Evolutionary conservation across 306 rosid species (phyloP).

Genomic region (Vigna reflexopilosa): DNA sequence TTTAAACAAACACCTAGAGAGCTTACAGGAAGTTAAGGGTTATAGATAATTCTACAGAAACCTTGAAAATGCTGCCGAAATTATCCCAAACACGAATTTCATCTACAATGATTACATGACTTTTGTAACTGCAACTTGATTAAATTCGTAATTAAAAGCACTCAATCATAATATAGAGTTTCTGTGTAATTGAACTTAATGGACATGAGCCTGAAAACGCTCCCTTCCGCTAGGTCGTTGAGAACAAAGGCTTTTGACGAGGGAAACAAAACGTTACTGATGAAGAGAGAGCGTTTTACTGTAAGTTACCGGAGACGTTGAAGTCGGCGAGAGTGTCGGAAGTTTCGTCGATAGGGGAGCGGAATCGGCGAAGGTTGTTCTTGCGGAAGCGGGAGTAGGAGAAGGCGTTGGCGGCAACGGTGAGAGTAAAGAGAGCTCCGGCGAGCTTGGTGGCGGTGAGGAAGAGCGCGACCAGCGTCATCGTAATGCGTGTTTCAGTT

Average conservation of each 20-base stretch:
- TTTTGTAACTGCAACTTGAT: not conserved
- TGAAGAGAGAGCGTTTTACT: not conserved
- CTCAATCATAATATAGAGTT: not conserved
- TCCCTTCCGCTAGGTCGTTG: not conserved
- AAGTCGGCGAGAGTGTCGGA: constrained; percentile 74
- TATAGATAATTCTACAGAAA: not conserved
- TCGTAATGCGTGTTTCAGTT: not conserved
- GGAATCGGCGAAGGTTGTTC: constrained; percentile 72
- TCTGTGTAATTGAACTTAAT: not conserved
- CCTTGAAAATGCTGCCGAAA: not conserved
- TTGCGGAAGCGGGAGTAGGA: constrained; percentile 67
- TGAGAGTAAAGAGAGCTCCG: constrained; percentile 63
- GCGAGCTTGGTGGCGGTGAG: constrained; percentile 80
- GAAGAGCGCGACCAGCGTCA: constrained; percentile 72
- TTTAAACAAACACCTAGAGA: too few relatives aligned
- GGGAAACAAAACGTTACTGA: too few relatives aligned
- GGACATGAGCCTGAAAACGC: not conserved
- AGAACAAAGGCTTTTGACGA: not conserved
- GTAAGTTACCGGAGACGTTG: constrained; percentile 55
- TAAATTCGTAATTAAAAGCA: not conserved
- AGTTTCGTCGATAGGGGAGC: constrained; percentile 79
- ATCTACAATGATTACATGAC: not conserved
- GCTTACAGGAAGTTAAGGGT: not conserved
- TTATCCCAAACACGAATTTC: not conserved
- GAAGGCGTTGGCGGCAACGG: constrained; percentile 83